Evolutionary conservation across 805 yeast species (phyloP).

Genomic region (Saccharomycopsis fodiens): DNA sequence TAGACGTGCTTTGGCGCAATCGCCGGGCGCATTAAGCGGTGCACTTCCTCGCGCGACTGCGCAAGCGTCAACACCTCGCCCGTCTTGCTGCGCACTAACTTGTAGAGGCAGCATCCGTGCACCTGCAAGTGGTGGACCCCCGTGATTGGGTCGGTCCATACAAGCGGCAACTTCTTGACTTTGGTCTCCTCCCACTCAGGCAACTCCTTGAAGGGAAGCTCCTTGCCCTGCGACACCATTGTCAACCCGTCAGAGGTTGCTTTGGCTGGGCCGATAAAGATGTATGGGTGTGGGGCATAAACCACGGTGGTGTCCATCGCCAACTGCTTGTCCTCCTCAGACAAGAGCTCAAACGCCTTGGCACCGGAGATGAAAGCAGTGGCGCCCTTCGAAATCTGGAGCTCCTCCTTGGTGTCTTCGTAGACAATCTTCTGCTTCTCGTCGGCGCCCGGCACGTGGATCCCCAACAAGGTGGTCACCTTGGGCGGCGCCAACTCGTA

Average conservation of each 20-base stretch:
- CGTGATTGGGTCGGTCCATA: conserved; percentile 89
- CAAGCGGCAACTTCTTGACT: conserved; percentile 72
- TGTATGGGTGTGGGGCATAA: conserved; percentile 91
- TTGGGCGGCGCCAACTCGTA: conserved; percentile 83
- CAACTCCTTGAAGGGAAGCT: conserved; percentile 53
- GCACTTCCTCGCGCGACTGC: conserved; percentile 67
- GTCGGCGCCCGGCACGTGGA: conserved; percentile 66
- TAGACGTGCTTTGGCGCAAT: conserved; percentile 66
- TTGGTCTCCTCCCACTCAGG: conserved; percentile 81
- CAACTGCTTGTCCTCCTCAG: conserved; percentile 62
- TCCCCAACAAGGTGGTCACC: conserved; percentile 77
- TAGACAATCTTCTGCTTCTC: conserved; percentile 59
- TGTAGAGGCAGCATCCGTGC: conserved; percentile 81
- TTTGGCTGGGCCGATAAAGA: conserved; percentile 68
- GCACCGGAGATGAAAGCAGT: conserved; percentile 87
- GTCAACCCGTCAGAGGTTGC: conserved; percentile 86
- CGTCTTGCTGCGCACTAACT: conserved; percentile 42
- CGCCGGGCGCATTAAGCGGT: conserved; percentile 78
- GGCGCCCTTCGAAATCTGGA: conserved; percentile 74
- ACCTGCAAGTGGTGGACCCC: conserved; percentile 77
- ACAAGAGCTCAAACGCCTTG: conserved; percentile 58
- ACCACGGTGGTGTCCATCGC: conserved; percentile 76
- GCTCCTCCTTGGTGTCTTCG: conserved; percentile 55
- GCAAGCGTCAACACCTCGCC: conserved; percentile 59
- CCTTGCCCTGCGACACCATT: conserved; percentile 76